Evolutionary conservation across 495 filamentous ascomycete species (phyloP).

Genomic region (Aspergillus sclerotioniger): DNA sequence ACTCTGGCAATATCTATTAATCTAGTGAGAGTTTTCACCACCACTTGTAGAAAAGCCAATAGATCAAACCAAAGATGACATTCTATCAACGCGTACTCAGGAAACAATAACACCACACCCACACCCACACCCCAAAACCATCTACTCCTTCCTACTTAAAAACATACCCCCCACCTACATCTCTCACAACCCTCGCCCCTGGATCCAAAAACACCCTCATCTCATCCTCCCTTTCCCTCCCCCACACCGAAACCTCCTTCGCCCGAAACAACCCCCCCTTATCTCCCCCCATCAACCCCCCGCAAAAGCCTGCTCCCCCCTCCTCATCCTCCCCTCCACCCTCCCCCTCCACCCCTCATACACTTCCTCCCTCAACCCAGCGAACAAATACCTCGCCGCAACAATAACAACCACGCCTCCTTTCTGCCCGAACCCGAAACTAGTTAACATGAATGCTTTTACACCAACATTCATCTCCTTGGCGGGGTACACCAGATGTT

Average conservation of each 20-base stretch:
- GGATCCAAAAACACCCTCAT: not conserved
- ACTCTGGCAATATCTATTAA: no score
- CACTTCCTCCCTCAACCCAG: conserved; percentile 57
- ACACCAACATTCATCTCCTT: conserved; percentile 61
- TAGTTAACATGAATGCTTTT: conserved; percentile 95
- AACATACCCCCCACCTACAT: not conserved
- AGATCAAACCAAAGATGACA: no score
- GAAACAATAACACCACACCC: no score
- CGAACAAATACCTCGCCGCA: conserved; percentile 90
- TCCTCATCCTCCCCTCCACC: not conserved
- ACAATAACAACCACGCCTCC: conserved; percentile 93
- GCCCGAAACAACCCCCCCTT: not conserved
- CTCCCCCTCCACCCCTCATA: conserved; percentile 54
- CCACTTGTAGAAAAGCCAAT: no score
- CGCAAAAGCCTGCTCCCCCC: not conserved
- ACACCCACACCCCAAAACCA: no score
- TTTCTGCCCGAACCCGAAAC: conserved; percentile 98
- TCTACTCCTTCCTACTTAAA: not conserved
- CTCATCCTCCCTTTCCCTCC: not conserved
- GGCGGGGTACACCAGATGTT: conserved; percentile 92
- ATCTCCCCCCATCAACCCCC: not conserved
- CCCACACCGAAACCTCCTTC: not conserved
- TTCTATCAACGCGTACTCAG: no score
- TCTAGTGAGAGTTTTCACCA: no score
- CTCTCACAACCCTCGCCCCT: not conserved